Percentiles rank a stretch among this genome's conserved stretches.
Evolutionary conservation across 2,329 filamentous ascomycete species (phyloP).

Genomic region (Xylaria hypoxylon): DNA sequence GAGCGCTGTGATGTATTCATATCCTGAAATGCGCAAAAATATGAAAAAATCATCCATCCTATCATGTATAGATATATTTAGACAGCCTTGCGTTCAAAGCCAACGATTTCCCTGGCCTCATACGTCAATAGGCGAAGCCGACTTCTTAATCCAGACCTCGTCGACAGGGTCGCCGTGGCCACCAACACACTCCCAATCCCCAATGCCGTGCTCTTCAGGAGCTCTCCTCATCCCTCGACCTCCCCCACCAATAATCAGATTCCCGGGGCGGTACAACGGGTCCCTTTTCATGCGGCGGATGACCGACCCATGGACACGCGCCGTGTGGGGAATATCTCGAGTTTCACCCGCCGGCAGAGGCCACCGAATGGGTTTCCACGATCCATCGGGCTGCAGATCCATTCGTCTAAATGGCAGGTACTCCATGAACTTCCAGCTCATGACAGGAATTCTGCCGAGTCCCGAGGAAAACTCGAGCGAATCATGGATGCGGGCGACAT

Average conservation of each 20-base stretch:
- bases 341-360: slow-evolving; percentile 82
- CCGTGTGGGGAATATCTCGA: slow-evolving; percentile 78
- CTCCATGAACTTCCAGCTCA: slow-evolving; percentile 81
- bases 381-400: slow-evolving; percentile 78
- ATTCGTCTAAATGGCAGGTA: slow-evolving; percentile 84
- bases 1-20: not conserved
- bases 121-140: slow-evolving; percentile 9
- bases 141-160: slow-evolving; percentile 70
- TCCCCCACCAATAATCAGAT: slow-evolving; percentile 82
- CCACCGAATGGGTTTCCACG: slow-evolving; percentile 85
- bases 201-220: slow-evolving; percentile 72
- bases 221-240: slow-evolving; percentile 75
- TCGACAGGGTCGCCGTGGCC: slow-evolving; percentile 75
- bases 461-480: slow-evolving; percentile 75
- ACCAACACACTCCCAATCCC: slow-evolving; percentile 76
- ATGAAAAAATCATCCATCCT: not conserved
- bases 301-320: slow-evolving; percentile 78
- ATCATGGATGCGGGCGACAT: slow-evolving; percentile 72
- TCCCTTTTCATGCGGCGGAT: slow-evolving; percentile 77
- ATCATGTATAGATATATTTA: not conserved
- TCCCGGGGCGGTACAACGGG: slow-evolving; percentile 76
- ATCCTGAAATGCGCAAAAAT: not conserved
- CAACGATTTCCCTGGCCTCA: not conserved
- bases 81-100: not conserved
- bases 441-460: slow-evolving; percentile 64